phyloP scores from a whole-genome alignment of 2,329 filamentous ascomycete genomes.

The Venturia carpophila region DNA sequence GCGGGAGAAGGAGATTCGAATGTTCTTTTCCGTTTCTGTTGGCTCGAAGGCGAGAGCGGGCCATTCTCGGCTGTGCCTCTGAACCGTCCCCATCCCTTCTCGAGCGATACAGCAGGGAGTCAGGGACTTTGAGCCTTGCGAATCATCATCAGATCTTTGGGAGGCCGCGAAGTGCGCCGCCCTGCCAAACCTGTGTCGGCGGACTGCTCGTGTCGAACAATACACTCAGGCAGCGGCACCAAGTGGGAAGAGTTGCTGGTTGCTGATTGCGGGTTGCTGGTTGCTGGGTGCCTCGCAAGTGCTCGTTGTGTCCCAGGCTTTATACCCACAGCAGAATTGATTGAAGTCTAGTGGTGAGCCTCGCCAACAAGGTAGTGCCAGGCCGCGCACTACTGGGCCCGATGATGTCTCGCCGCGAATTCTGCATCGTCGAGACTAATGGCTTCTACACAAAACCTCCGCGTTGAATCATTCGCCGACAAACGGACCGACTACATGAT shows the following conservation, averaged over 20 bases:
- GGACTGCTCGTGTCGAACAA: background rate
- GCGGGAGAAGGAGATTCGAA: background rate
- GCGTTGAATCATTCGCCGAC: background rate
- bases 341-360: background rate
- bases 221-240: background rate
- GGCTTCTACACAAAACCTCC: background rate
- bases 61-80: constrained; percentile 1
- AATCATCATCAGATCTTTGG: background rate
- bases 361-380: background rate
- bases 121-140: background rate
- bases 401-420: background rate
- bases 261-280: too few relatives aligned
- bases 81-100: background rate
- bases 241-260: background rate
- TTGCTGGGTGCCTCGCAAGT: too few relatives aligned
- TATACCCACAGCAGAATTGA: background rate
- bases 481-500: constrained; percentile 7
- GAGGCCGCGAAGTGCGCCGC: background rate
- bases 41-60: background rate
- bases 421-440: background rate
- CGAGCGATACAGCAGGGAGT: background rate
- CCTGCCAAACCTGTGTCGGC: background rate
- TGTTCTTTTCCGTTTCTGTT: background rate
- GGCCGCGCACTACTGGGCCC: too few relatives aligned
- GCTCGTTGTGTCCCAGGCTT: background rate